Evolutionary conservation across 352 stramenopile species (phyloP).

Genomic region (Phytophthora chlamydospora): DNA sequence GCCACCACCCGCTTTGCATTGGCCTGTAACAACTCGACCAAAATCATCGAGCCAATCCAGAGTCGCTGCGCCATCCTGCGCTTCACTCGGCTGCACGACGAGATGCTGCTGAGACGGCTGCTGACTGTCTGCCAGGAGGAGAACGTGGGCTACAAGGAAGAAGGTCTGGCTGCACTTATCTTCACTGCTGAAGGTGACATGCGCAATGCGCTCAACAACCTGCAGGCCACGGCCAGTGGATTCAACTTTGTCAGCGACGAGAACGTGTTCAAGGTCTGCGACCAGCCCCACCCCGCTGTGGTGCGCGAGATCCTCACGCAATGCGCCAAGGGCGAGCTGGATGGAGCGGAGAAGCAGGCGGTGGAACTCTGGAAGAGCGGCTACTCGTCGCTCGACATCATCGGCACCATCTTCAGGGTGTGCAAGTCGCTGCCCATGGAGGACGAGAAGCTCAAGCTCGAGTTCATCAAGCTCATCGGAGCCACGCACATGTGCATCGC

Average conservation of each 20-base stretch:
- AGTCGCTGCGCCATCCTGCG: slow-evolving; percentile 97
- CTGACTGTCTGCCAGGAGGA: slow-evolving; percentile 94
- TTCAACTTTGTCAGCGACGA: slow-evolving; percentile 96
- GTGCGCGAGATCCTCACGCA: slow-evolving; percentile 70
- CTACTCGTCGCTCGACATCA: slow-evolving; percentile 97
- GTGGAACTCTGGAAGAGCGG: slow-evolving; percentile 83
- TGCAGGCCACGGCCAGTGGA: slow-evolving; percentile 96
- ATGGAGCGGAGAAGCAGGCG: slow-evolving; percentile 79
- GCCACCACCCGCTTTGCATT: slow-evolving; percentile 98
- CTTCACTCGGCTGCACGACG: slow-evolving; percentile 95
- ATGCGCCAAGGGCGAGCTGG: slow-evolving; percentile 86
- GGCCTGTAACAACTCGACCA: slow-evolving; percentile 98
- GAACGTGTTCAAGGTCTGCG: slow-evolving; percentile 96
- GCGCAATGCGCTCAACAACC: slow-evolving; percentile 98
- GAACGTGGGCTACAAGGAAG: slow-evolving; percentile 83
- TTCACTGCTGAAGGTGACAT: slow-evolving; percentile 99
- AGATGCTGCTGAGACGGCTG: slow-evolving; percentile 95
- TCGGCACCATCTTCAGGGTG: slow-evolving; percentile 98
- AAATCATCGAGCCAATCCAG: slow-evolving; percentile 99
- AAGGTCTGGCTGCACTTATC: slow-evolving; percentile 97
- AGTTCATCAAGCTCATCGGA: slow-evolving; percentile 92
- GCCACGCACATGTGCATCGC: slow-evolving; percentile 95
- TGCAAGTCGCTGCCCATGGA: slow-evolving; percentile 87
- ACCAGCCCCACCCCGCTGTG: slow-evolving; percentile 95
- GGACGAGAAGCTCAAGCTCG: slow-evolving; percentile 83